A percentile compares a stretch with the other conserved stretches of the same genome.
Evolutionary conservation across 306 rosid genomes (phyloP).

Genomic region (Sesbania bispinosa): DNA sequence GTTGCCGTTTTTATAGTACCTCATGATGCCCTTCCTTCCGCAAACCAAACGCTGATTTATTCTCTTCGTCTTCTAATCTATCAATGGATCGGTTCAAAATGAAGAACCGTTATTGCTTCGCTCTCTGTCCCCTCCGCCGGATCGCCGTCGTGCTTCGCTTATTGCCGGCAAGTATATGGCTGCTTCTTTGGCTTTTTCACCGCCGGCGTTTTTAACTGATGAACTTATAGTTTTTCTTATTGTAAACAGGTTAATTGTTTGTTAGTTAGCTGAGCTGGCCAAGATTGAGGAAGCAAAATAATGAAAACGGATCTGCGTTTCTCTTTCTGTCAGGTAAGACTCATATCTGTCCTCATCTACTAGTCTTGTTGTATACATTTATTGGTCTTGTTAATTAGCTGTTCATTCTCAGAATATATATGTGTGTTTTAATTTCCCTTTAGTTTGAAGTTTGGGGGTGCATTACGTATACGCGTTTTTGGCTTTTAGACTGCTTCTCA

Average conservation of each 20-base stretch:
- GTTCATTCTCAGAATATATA: background rate
- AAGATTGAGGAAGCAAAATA: background rate
- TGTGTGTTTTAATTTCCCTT: background rate
- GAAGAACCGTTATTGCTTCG: background rate
- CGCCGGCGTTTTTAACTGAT: background rate
- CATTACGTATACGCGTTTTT: background rate
- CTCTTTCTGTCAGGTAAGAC: conserved; percentile 6
- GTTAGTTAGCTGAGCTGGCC: background rate
- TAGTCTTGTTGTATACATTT: background rate
- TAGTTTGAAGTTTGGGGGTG: background rate
- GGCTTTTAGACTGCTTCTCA: background rate
- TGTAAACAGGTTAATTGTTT: conserved; percentile 7
- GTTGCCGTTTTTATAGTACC: background rate
- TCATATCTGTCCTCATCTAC: conserved; percentile 3
- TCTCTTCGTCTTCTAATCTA: background rate
- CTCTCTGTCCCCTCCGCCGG: conserved; percentile 13
- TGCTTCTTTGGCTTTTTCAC: background rate
- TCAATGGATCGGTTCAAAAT: background rate
- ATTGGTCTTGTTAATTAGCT: background rate
- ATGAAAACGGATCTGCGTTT: conserved; percentile 5
- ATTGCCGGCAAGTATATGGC: background rate
- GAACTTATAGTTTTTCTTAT: background rate
- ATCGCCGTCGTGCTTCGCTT: background rate
- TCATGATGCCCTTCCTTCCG: background rate
- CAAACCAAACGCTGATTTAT: background rate